phyloP scores from a whole-genome alignment of 2,329 filamentous ascomycete species.

The Dactylellina sp. region DNA sequence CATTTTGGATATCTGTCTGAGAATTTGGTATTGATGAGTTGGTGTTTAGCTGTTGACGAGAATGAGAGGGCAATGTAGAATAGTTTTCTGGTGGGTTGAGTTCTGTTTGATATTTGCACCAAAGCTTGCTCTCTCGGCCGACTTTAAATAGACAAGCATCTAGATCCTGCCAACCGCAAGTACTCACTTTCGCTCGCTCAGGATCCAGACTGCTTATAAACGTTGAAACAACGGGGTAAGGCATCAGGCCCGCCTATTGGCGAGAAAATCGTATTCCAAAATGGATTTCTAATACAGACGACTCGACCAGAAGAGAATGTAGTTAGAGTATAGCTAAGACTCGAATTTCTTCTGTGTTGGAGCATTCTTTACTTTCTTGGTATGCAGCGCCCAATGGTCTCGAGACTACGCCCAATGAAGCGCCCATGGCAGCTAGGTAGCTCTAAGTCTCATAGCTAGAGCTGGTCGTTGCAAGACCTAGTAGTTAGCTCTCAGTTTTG shows the following conservation, averaged over 20 bases:
- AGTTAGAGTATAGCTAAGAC: too few species aligned
- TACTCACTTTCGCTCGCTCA: conserved; percentile 15
- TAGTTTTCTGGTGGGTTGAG: conserved; percentile 10
- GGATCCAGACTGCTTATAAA: conserved; percentile 37
- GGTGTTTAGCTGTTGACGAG: not conserved
- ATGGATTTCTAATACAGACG: not conserved
- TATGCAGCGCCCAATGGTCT: too few species aligned
- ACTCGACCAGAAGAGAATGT: too few species aligned
- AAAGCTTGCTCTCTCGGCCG: conserved; percentile 25
- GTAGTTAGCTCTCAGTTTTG: too few species aligned
- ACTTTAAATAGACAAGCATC: conserved; percentile 36
- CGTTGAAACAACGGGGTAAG: not conserved
- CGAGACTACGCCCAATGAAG: too few species aligned
- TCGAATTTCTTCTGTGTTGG: too few species aligned
- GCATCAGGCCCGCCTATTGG: conserved; percentile 10
- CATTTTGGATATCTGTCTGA: conserved; percentile 21
- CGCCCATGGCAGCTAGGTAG: too few species aligned
- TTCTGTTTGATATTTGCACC: conserved; percentile 14
- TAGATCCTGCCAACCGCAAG: conserved; percentile 42
- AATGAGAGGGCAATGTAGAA: conserved; percentile 1
- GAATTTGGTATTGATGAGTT: conserved; percentile 10
- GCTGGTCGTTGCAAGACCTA: too few species aligned
- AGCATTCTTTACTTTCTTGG: too few species aligned
- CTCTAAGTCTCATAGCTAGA: too few species aligned
- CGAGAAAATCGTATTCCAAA: not conserved